Base-by-base conservation (phyloP, 768 basidiomycete genomes). In the Phallus indusiatus region DNA sequence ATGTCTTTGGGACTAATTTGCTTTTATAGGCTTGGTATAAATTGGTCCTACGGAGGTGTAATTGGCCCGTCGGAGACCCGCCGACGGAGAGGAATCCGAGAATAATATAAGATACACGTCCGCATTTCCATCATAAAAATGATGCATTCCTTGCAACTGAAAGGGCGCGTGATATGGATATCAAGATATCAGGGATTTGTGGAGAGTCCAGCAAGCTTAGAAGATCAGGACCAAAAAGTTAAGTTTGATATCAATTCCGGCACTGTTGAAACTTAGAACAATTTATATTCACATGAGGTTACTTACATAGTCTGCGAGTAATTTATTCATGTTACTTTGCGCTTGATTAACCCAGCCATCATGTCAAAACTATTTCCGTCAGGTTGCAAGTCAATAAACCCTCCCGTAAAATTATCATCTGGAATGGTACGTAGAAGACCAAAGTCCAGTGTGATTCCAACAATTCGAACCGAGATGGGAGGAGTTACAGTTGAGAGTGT, bases 301-400 rank as follows among this genome's bases (percentile, higher is more conserved):
- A 22, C 11, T 14, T 14, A 22, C 21, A n/a, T n/a, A 22, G 7
- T 17, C 20, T 22, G 18, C 50, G 18, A 51, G 2, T 28, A 12
- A 14, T 14, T 12, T 16, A 51, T 21, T 64, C 57, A 66, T 24
- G 50, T 3, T 28, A 28, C 63, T 65, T 81, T 82, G 28, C 74
- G 66, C 67, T 74, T 86, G 64, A 95, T 94, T 70, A 95, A 69
- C 34, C 92, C 91, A 36, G 84, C 80, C 88, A 96, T 88, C 63
- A 97, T 76, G 71, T 98, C 95, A 64, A 98, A 98, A 66, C 91
- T 91, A 69, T 99, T 99, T 53, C 94, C 92, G 66, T 97, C 94
- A 1, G 96, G 96, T 69, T 96, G 96, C 18, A 99, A 72, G 71
- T 99, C 94, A 55, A 97, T 85, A 67, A 80, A 94, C 22, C 74